Base-by-base conservation (phyloP, 768 basidiomycete species). In the Lactarius hengduanensis region DNA sequence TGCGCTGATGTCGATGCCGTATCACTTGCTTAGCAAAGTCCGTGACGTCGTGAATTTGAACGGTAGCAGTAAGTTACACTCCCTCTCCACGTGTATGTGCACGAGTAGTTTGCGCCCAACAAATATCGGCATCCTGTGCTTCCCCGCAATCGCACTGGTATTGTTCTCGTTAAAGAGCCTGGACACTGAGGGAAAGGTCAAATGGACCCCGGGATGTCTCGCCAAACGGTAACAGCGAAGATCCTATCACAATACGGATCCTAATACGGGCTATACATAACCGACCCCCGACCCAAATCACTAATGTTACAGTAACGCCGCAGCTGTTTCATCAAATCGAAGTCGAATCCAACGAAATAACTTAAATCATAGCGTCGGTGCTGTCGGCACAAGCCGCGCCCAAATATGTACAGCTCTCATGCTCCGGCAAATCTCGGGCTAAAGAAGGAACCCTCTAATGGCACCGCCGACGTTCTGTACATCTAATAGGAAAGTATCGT, bases 401-500 rank as follows among this genome's bases (percentile, higher is more conserved):
- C 30, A 40, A 41, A 36, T 18, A 30, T 30, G 38, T 18, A 38
- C 15, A 22, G 7, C 22, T 43, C 30, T 50, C 41, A 32, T 10
- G 26, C 41, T 57, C 50, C 57, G 7, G 5, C 5, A 26, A 34
- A 2, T 1, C 32, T 10, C 11, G 3, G 20, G 1, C 45, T 70
- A 90, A 15, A 85, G 87, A 71, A 97, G 78, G 80, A 97, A 96
- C 0, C 95, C 95, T 67, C 91, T 83, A 63, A 98, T 89, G 1
- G 94, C 95, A 1, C 94, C 90, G 10, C 94, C 94, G 0, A 98
- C 93, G 72, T 94, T 95, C 67, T 89, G 80, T 10, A 92, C 86
- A 74, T 97, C 95, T 71, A 97, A 80, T 87, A 98, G 79, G 80
- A 98, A 98, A 26, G 95, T 98, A 77, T 99, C 96, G 73, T 99